Evolutionary conservation across 177 flowering plant genomes (phyloP).

Genomic region (Telopea speciosissima): DNA sequence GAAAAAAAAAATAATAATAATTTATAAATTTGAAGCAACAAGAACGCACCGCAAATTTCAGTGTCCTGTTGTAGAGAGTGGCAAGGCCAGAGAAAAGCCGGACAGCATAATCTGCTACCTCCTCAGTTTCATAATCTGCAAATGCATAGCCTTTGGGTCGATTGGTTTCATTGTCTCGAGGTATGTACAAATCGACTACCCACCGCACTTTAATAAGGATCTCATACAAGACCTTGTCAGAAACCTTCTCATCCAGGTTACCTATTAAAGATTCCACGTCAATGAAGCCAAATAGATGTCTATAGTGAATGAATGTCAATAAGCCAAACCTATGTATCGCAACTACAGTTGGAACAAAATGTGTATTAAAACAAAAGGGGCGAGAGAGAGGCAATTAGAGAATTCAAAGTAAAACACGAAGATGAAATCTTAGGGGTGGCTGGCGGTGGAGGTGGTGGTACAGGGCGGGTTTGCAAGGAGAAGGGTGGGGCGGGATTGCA

Average conservation of each 20-base stretch:
- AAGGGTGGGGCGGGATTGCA: too few relatives aligned
- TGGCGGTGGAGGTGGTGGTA: too few relatives aligned
- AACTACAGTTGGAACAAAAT: too few relatives aligned
- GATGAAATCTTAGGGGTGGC: too few relatives aligned
- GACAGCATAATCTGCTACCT: constrained; percentile 81
- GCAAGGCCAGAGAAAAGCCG: constrained; percentile 29
- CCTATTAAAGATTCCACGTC: neutral
- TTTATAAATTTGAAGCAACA: neutral
- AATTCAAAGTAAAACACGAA: too few relatives aligned
- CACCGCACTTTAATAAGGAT: constrained; percentile 28
- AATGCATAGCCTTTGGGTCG: constrained; percentile 82
- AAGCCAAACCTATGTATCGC: too few relatives aligned
- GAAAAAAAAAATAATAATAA: too few relatives aligned
- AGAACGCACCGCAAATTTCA: constrained; percentile 70
- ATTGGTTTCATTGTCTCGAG: constrained; percentile 72
- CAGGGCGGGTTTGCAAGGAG: too few relatives aligned
- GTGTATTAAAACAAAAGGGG: too few relatives aligned
- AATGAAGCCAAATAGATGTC: too few relatives aligned
- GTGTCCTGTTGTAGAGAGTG: constrained; percentile 12
- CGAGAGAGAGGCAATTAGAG: too few relatives aligned
- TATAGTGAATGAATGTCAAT: too few relatives aligned
- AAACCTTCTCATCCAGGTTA: constrained; percentile 10
- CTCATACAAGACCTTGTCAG: neutral
- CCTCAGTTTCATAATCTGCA: constrained; percentile 83
- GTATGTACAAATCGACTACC: constrained; percentile 65